These are phyloP conservation scores for Penicillium salamii DNA, from an alignment of 495 filamentous ascomycete genomes.

Conservation along the genomic window DNA sequence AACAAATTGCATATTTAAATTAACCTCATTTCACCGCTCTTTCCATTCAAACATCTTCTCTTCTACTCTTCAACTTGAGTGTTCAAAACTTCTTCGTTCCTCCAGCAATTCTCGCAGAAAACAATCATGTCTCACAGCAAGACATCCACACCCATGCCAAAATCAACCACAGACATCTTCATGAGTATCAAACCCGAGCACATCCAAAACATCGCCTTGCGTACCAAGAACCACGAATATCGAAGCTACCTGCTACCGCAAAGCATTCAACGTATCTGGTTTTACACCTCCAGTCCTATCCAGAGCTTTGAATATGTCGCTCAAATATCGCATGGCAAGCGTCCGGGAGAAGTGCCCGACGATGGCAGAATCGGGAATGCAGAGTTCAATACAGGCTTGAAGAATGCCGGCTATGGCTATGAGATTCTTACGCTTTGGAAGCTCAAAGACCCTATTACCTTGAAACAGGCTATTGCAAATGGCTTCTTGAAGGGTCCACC, in stretches of 20 bases:
- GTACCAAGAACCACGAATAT: slow-evolving; percentile 40
- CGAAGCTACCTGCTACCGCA: slow-evolving; percentile 33
- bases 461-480: slow-evolving; percentile 21
- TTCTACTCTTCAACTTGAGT: too few relatives aligned
- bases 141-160: too few relatives aligned
- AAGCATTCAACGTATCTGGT: slow-evolving; percentile 30
- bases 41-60: too few relatives aligned
- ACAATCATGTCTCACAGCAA: too few relatives aligned
- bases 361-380: slow-evolving; percentile 35
- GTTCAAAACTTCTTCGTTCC: too few relatives aligned
- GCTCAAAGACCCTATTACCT: slow-evolving; percentile 24
- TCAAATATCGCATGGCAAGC: slow-evolving; percentile 15
- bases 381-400: slow-evolving; percentile 38
- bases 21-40: too few relatives aligned
- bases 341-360: slow-evolving; percentile 32
- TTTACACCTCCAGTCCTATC: slow-evolving; percentile 30
- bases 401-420: slow-evolving; percentile 34
- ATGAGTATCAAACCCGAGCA: slow-evolving; percentile 36
- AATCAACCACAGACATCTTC: slow-evolving; percentile 23
- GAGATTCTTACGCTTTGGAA: slow-evolving; percentile 31
- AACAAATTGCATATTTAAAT: too few relatives aligned
- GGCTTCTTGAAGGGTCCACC: slow-evolving; percentile 26
- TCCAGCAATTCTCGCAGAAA: too few relatives aligned
- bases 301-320: slow-evolving; percentile 21
- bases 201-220: slow-evolving; percentile 28